These are phyloP conservation scores for Blastobotrys parvus DNA, from an alignment of 805 yeast genomes.

Conservation along the genomic window DNA sequence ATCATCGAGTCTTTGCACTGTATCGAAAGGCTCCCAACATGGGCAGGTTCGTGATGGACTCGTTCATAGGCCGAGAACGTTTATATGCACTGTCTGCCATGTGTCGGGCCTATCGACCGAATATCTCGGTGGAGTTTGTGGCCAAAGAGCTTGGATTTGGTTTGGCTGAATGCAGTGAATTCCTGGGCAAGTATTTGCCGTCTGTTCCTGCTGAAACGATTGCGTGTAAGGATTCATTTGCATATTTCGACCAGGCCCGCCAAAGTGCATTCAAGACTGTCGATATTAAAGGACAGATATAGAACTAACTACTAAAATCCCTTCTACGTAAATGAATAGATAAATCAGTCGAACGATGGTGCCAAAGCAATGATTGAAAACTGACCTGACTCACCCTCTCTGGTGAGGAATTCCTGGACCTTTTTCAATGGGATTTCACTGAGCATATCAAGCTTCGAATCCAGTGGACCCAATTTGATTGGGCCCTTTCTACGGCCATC, in stretches of 20 bases:
- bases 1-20: conserved; percentile 42
- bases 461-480: conserved; percentile 43
- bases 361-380: conserved; percentile 76
- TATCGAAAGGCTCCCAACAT: conserved; percentile 34
- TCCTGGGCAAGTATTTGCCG: conserved; percentile 37
- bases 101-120: conserved; percentile 42
- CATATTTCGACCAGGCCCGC: conserved; percentile 31
- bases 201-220: conserved; percentile 8
- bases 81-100: conserved; percentile 48
- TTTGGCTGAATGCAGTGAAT: conserved; percentile 33
- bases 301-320: no score
- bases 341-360: conserved; percentile 3
- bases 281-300: conserved; percentile 83
- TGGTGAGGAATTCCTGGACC: conserved; percentile 57
- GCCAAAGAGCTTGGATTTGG: conserved; percentile 30
- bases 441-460: conserved; percentile 42
- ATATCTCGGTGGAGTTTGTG: conserved; percentile 20
- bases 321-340: background rate
- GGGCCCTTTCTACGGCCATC: conserved; percentile 87
- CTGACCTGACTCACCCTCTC: conserved; percentile 31
- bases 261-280: conserved; percentile 44
- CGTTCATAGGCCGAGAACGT: conserved; percentile 51
- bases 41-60: conserved; percentile 40
- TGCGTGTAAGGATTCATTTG: conserved; percentile 21
- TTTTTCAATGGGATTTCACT: conserved; percentile 43